Evolutionary conservation across 2,329 filamentous ascomycete genomes (phyloP).

Genomic region (Blastomyces parvus): DNA sequence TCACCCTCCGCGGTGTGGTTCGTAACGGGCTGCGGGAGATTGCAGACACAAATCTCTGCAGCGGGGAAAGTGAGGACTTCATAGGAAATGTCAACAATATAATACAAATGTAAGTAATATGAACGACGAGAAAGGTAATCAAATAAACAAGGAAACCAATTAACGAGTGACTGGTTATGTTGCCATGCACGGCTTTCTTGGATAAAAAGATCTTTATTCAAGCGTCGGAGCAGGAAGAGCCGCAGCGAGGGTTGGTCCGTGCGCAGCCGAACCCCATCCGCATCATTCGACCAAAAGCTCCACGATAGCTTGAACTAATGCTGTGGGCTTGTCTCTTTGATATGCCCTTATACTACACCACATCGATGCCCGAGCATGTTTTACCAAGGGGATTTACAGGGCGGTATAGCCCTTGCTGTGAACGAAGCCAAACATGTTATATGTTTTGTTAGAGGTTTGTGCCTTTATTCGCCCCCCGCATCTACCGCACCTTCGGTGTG

Average conservation of each 20-base stretch:
- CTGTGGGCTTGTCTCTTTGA: neutral
- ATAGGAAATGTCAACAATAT: slow-evolving; percentile 1
- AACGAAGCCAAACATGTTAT: slow-evolving; percentile 66
- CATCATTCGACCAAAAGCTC: neutral
- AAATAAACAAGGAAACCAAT: neutral
- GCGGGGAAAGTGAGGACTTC: slow-evolving; percentile 5
- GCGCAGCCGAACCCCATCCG: slow-evolving; percentile 2
- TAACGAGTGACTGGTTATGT: neutral
- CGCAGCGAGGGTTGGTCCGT: slow-evolving; percentile 5
- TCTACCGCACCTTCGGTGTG: neutral
- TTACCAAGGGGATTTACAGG: slow-evolving; percentile 67
- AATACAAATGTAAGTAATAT: neutral
- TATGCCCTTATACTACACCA: neutral
- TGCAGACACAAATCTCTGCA: slow-evolving; percentile 8
- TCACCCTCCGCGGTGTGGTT: neutral
- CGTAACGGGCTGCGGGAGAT: slow-evolving; percentile 3
- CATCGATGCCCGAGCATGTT: slow-evolving; percentile 53
- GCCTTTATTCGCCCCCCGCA: neutral
- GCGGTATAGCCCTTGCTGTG: slow-evolving; percentile 68
- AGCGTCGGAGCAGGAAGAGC: neutral
- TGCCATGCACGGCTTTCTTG: neutral
- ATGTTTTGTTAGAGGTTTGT: slow-evolving; percentile 70
- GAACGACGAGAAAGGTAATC: neutral
- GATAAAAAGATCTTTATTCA: neutral
- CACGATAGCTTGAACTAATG: neutral